A percentile compares a stretch with the other conserved stretches of the same genome.
Evolutionary conservation across 192 early-diverging fungal genomes (phyloP).

Genomic region (Glomus cerebriforme): DNA sequence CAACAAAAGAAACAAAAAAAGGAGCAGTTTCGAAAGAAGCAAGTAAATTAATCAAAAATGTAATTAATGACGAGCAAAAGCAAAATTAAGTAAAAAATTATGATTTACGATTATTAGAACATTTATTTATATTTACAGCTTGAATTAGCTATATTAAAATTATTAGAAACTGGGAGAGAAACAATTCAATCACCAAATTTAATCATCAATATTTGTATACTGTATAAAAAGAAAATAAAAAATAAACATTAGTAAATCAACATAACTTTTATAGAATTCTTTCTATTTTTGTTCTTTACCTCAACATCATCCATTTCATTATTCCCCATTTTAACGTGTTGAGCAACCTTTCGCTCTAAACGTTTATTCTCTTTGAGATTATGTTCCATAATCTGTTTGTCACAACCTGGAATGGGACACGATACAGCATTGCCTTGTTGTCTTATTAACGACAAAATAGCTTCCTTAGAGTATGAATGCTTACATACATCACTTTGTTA

Average conservation of each 20-base stretch:
- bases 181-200: background rate
- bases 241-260: background rate
- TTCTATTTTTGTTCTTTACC: background rate
- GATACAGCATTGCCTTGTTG: background rate
- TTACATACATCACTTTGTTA: conserved; percentile 30
- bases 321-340: background rate
- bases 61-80: background rate
- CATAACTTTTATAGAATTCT: background rate
- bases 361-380: conserved; percentile 12
- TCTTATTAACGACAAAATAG: conserved; percentile 24
- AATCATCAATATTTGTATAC: background rate
- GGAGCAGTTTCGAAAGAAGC: background rate
- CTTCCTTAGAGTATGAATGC: conserved; percentile 36
- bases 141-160: too few relatives aligned
- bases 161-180: background rate
- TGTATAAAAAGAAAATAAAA: background rate
- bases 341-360: conserved; percentile 28
- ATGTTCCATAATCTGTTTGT: conserved; percentile 5
- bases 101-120: too few relatives aligned
- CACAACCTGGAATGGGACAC: conserved; percentile 39
- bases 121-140: background rate
- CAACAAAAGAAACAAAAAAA: too few relatives aligned
- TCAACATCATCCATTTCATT: conserved; percentile 5
- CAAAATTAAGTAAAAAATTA: background rate
- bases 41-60: background rate